phyloP scores from a whole-genome alignment of 1,284 basidiomycete genomes.

The Psilocybe mexicana region DNA sequence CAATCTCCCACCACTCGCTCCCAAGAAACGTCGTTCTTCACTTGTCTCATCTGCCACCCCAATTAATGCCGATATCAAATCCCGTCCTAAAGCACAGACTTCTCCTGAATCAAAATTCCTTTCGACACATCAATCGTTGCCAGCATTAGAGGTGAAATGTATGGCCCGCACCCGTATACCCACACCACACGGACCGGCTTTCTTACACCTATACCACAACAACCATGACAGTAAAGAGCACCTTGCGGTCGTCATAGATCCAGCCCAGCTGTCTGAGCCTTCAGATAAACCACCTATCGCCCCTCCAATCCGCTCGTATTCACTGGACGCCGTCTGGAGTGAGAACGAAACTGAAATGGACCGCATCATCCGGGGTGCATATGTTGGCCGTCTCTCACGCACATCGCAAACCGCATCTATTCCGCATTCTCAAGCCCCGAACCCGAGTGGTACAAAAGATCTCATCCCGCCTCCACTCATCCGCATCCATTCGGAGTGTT shows the following conservation, averaged over 20 bases:
- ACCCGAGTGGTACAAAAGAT: conserved; percentile 22
- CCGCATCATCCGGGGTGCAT: conserved; percentile 91
- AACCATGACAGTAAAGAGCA: conserved; percentile 92
- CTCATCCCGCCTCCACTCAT: conserved; percentile 79
- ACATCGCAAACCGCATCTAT: conserved; percentile 55
- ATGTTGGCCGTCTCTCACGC: conserved; percentile 80
- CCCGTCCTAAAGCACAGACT: conserved; percentile 24
- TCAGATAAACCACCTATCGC: conserved; percentile 33
- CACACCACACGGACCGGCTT: conserved; percentile 92
- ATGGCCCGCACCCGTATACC: conserved; percentile 97
- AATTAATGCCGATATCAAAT: conserved; percentile 24
- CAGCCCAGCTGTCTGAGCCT: conserved; percentile 68
- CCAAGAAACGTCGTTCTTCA: conserved; percentile 40
- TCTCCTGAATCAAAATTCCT: conserved; percentile 15
- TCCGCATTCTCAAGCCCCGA: conserved; percentile 34
- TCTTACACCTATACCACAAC: conserved; percentile 95
- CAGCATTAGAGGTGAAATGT: conserved; percentile 70
- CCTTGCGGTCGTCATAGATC: conserved; percentile 94
- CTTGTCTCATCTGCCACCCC: conserved; percentile 24
- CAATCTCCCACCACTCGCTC: conserved; percentile 32
- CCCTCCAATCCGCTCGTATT: conserved; percentile 75
- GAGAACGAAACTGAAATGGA: conserved; percentile 92
- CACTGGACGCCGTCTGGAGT: conserved; percentile 86
- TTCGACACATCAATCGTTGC: conserved; percentile 8
- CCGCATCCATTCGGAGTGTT: conserved; percentile 97